Percentiles rank a stretch among this genome's conserved stretches.
These are phyloP conservation scores for Penicillium lagena DNA, from an alignment of 495 filamentous ascomycete genomes.

Conservation along the genomic window DNA sequence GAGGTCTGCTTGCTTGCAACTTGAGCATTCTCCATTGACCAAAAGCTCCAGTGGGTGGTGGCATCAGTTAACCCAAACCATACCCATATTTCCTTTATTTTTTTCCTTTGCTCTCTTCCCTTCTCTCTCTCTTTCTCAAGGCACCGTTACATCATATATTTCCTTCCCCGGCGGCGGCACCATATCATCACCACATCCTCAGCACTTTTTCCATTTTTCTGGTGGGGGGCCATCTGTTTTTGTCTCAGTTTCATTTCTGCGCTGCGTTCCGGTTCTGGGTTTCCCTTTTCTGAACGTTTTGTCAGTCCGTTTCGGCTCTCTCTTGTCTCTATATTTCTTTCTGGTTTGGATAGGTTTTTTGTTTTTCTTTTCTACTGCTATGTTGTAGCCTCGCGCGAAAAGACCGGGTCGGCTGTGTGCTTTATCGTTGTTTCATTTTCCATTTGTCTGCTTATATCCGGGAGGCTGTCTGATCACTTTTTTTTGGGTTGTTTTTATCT, in stretches of 20 bases:
- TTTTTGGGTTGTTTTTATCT: conserved; percentile 12
- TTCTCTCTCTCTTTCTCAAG: too few relatives aligned
- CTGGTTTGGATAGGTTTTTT: not conserved
- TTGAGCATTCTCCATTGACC: not conserved
- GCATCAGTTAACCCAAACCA: not conserved
- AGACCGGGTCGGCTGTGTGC: conserved; percentile 4
- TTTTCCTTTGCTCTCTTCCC: too few relatives aligned
- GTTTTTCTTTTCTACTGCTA: conserved; percentile 3
- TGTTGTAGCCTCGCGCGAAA: not conserved
- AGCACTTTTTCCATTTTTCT: conserved; percentile 17
- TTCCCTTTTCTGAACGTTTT: not conserved
- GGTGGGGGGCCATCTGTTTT: conserved; percentile 25
- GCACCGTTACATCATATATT: not conserved
- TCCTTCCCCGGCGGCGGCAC: not conserved
- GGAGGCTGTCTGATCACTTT: conserved; percentile 45
- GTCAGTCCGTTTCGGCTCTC: too few relatives aligned
- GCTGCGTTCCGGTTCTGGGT: not conserved
- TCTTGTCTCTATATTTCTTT: too few relatives aligned
- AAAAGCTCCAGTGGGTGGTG: too few relatives aligned
- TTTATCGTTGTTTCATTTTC: conserved; percentile 18
- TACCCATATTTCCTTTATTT: not conserved
- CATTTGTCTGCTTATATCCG: conserved; percentile 20
- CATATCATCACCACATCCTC: not conserved
- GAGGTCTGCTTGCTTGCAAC: not conserved
- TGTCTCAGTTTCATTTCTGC: conserved; percentile 3